These are phyloP conservation scores for Globisporangium abappressorium DNA, from an alignment of 352 stramenopile species.

Conservation along the genomic window DNA sequence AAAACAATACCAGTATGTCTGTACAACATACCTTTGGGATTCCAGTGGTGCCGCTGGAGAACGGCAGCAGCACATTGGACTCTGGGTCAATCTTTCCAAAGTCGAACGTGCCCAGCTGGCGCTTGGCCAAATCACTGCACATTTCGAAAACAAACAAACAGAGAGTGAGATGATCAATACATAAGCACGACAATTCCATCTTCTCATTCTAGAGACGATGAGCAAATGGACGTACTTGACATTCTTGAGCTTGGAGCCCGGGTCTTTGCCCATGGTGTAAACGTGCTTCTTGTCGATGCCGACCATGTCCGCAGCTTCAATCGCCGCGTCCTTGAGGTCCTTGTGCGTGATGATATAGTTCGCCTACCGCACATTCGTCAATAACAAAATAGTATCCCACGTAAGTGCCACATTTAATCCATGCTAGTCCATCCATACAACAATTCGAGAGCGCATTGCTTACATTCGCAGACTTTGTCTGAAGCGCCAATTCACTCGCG, in stretches of 20 bases:
- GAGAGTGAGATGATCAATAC: not conserved
- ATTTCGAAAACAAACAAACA: not conserved
- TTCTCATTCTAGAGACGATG: not conserved
- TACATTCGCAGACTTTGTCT: constrained; percentile 44
- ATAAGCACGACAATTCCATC: not conserved
- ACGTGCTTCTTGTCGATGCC: constrained; percentile 33
- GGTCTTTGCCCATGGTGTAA: constrained; percentile 45
- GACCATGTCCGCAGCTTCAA: constrained; percentile 35
- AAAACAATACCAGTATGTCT: not conserved
- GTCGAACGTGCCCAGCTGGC: constrained; percentile 38
- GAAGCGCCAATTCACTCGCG: constrained; percentile 40
- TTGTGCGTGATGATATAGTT: constrained; percentile 59
- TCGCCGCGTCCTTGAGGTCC: constrained; percentile 38
- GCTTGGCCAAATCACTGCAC: constrained; percentile 38
- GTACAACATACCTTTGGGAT: constrained; percentile 49
- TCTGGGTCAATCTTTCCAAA: constrained; percentile 64
- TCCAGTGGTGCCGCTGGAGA: constrained; percentile 94
- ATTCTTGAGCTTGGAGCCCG: constrained; percentile 31
- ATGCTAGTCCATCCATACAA: not conserved
- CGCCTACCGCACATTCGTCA: constrained; percentile 18
- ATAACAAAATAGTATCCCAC: not conserved
- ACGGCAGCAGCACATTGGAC: constrained; percentile 69
- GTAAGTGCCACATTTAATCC: not conserved
- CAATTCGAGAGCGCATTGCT: not conserved
- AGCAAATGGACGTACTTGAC: constrained; percentile 39